These are phyloP conservation scores for Cunninghamia lanceolata DNA, from an alignment of 75 land plant species.

Conservation along the genomic window DNA sequence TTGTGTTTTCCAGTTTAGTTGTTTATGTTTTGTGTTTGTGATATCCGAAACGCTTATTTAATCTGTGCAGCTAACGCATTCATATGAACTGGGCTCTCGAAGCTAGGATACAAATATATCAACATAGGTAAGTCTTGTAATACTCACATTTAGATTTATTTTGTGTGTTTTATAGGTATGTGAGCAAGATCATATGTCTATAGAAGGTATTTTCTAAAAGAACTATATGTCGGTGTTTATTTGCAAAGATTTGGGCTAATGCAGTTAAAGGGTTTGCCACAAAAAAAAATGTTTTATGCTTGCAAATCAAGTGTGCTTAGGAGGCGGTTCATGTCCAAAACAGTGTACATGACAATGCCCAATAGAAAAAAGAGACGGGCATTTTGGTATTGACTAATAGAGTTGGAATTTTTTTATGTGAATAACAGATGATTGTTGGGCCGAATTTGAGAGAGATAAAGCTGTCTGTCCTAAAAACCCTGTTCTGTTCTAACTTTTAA, in stretches of 20 bases:
- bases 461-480: not conserved
- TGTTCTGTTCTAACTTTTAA: not conserved
- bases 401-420: not conserved
- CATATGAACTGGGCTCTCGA: conserved; percentile 70
- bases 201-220: not conserved
- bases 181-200: not conserved
- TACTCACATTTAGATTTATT: not conserved
- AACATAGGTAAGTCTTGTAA: conserved; percentile 49
- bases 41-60: not conserved
- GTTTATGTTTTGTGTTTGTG: not conserved
- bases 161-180: not conserved
- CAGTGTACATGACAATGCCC: not conserved
- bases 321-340: not conserved
- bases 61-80: conserved; percentile 71
- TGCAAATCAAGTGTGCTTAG: not conserved
- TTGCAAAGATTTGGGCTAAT: not conserved
- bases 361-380: not conserved
- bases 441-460: not conserved
- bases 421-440: conserved; percentile 3
- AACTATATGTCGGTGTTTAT: not conserved
- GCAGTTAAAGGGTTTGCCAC: not conserved
- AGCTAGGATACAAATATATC: conserved; percentile 61
- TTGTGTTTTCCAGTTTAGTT: not conserved
- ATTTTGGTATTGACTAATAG: not conserved
- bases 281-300: not conserved